Evolutionary conservation across 75 land plant species (phyloP), one percentile per base, ranked within the genome.

Genomic region (Ceratopteris richardii): DNA sequence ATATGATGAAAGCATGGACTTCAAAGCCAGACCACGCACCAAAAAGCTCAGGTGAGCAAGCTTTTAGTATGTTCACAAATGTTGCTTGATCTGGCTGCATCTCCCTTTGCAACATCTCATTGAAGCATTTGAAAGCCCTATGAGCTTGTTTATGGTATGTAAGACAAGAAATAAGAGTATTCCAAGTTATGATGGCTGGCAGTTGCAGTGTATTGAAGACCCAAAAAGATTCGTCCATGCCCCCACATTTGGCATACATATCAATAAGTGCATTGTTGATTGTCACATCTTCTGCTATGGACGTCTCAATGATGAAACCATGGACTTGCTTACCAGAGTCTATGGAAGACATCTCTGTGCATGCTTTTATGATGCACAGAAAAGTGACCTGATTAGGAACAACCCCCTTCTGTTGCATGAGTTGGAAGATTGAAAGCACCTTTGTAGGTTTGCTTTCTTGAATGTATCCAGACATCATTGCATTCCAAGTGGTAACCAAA

Each of bases 401-500:
- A 7, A 25, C 0, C n/a, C 57, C 56, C 10, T 13, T 13, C 6
- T 44, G 46, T 18, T 51, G 57, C 71, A 68, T 68, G 12, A 20
- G 2, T 0, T 17, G 19, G 57, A 44, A 61, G 22, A 52, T 14
- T 0, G 0, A 21, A 6, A 60, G 11, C 23, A 57, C 64, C 20
- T 40, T 21, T 0, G 3, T n/a, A 1, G 56, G 50, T 7, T 58
- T 44, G 5, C 29, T 46, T 3, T 21, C 4, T 4, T 46, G 12
- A 46, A 46, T 3, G 47, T 75, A 80, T 28, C 78, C 82, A 11
- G 78, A 50, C 33, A 80, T 58, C 65, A 80, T 66, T 1, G 75
- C 51, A 52, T 74, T 75, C 82, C 82, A 80, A 0, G 75, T 22
- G 7, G 66, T 31, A 19, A 56, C 40, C 12, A 41, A 39, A 40